Base-by-base conservation (phyloP, 768 basidiomycete species). In the Hypholoma sublateritium region DNA sequence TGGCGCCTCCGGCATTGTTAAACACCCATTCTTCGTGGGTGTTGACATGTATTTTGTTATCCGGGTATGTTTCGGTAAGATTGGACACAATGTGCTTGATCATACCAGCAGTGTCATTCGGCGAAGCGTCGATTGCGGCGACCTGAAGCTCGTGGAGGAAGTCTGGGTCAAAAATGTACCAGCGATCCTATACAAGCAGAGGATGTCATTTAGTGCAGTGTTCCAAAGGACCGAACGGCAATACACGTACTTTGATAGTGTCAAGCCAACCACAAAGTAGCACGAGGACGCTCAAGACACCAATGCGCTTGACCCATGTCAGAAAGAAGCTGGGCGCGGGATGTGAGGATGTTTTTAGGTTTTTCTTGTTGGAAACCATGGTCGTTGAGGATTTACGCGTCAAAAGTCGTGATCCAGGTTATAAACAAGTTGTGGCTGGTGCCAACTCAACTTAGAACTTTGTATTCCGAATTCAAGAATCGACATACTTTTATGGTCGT, bases 1-100 rank as follows among this genome's bases (percentile, higher is more conserved):
- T 98, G 0, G 95, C 95, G 58, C 97, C 97, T 11, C 95, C 97
- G 0, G 96, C 95, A 65, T 98, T 98, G 78, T 87, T 98, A 74
- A 96, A 91, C 22, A 97, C 84, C 96, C 96, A 98, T 66, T 98
- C 95, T 19, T 81, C 68, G 74, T 88, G 65, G 49, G 83, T 61
- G 68, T 85, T 83, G 60, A 91, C 55, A 17, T 73, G 75, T 41
- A 86, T 79, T n/a, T 76, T 60, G 28, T 77, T 76, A 47, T 81
- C 65, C 0, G 91, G 85, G 69, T 95, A 89, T 1, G 84, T 86
- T 14, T 74, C 70, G 6, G 87, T 88, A 59, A 98, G 88, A 70
- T 93, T 91, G 24, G 82, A 67, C 56, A 95, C 76, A 62, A 98
- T 93, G 70, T 93, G 87, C 19, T 81, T 70, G 67, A 97, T 85